A percentile compares a stretch with the other conserved stretches of the same genome.
Evolutionary conservation across 179 eudicot genomes (phyloP).

Genomic region (Spinacia oleracea): DNA sequence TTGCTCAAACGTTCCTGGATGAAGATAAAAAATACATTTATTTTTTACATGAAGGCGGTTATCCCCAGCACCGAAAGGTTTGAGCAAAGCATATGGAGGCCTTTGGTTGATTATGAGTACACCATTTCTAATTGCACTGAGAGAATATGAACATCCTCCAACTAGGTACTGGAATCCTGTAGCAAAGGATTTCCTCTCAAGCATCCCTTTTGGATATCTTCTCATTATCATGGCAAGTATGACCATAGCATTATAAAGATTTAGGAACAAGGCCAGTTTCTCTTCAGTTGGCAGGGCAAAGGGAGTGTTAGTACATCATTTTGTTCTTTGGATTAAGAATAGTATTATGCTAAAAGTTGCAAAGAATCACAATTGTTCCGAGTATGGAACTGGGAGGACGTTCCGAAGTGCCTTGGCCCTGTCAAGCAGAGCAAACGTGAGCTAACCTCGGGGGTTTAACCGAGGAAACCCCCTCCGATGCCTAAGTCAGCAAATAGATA

Average conservation of each 20-base stretch:
- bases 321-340: too few relatives aligned
- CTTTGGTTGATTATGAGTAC: constrained; percentile 75
- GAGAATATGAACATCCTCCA: constrained; percentile 76
- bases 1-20: background rate
- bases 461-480: too few relatives aligned
- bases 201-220: constrained; percentile 73
- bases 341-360: too few relatives aligned
- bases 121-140: constrained; percentile 65
- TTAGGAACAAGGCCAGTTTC: constrained; percentile 78
- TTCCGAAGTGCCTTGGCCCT: too few relatives aligned
- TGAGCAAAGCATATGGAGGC: constrained; percentile 72
- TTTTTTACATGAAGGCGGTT: constrained; percentile 82
- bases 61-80: constrained; percentile 67
- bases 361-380: too few relatives aligned
- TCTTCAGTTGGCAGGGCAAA: constrained; percentile 52
- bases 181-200: constrained; percentile 65
- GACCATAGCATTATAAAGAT: constrained; percentile 83
- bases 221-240: constrained; percentile 77
- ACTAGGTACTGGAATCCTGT: constrained; percentile 71
- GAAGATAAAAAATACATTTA: too few relatives aligned
- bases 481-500: too few relatives aligned
- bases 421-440: too few relatives aligned
- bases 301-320: too few relatives aligned
- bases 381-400: too few relatives aligned
- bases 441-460: too few relatives aligned